Percentiles rank a stretch among this genome's conserved stretches.
phyloP scores from a whole-genome alignment of 1,284 basidiomycete genomes.

The Puccinia hordei region DNA sequence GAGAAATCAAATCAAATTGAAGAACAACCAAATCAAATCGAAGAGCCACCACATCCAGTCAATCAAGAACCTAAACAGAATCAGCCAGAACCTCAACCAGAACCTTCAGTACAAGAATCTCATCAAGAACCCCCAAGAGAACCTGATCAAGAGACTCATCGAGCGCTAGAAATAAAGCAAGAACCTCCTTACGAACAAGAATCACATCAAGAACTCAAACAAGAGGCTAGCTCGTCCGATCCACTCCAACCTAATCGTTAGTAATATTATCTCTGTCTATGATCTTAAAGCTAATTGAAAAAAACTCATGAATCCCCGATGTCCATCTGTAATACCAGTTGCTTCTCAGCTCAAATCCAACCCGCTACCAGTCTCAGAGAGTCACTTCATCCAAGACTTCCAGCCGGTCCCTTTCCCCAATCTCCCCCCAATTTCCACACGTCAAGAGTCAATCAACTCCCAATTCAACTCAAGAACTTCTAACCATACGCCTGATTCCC shows the following conservation, averaged over 20 bases:
- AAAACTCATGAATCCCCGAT: background rate
- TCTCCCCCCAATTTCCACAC: slow-evolving; percentile 15
- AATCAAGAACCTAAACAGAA: background rate
- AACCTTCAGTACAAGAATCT: background rate
- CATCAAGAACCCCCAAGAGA: background rate
- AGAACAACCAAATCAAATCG: background rate
- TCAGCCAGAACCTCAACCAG: background rate
- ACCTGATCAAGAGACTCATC: background rate
- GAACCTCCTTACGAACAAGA: background rate
- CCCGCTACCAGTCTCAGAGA: slow-evolving; percentile 6
- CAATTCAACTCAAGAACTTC: slow-evolving; percentile 4
- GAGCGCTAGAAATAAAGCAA: background rate
- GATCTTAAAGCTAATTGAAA: background rate
- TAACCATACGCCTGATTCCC: background rate
- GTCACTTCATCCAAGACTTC: slow-evolving; percentile 9
- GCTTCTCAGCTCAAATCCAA: background rate
- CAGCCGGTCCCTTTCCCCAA: background rate
- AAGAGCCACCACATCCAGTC: too few species aligned
- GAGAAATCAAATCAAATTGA: background rate
- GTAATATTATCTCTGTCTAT: background rate
- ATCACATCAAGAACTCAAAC: background rate
- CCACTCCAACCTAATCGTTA: background rate
- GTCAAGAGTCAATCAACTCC: background rate
- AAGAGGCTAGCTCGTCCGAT: background rate
- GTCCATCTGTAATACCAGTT: background rate